Evolutionary conservation across 2,329 filamentous ascomycete genomes (phyloP).

Genomic region (Penicillium sp.): DNA sequence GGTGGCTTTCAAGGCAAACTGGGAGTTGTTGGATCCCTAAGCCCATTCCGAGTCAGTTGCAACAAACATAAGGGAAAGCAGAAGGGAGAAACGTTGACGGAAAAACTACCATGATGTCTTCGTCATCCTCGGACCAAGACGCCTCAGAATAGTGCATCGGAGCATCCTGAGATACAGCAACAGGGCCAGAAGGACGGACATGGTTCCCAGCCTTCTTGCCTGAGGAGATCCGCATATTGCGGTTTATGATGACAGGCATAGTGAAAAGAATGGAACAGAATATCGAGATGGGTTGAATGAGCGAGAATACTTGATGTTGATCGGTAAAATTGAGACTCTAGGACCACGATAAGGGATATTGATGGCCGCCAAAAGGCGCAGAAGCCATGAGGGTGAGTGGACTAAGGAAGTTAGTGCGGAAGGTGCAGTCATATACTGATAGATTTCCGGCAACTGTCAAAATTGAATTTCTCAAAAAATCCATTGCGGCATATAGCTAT

Average conservation of each 20-base stretch:
- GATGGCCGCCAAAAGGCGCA: not conserved
- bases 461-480: not conserved
- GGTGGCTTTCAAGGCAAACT: conserved; percentile 22
- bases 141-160: not conserved
- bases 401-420: not conserved
- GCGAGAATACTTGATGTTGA: not conserved
- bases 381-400: not conserved
- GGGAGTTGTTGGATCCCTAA: conserved; percentile 3
- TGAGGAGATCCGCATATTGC: not conserved
- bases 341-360: not conserved
- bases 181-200: not conserved
- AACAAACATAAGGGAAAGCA: not conserved
- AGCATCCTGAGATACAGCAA: not conserved
- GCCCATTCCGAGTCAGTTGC: not conserved
- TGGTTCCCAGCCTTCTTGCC: not conserved
- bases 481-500: not conserved
- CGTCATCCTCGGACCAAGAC: not conserved
- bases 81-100: no score
- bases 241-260: not conserved
- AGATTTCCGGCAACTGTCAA: not conserved
- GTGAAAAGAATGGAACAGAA: not conserved
- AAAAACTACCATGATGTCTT: not conserved
- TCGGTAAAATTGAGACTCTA: not conserved
- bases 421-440: not conserved
- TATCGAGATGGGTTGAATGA: not conserved